Conservation (phyloP, 768 basidiomycete species). For the Phaffia australis region DNA sequence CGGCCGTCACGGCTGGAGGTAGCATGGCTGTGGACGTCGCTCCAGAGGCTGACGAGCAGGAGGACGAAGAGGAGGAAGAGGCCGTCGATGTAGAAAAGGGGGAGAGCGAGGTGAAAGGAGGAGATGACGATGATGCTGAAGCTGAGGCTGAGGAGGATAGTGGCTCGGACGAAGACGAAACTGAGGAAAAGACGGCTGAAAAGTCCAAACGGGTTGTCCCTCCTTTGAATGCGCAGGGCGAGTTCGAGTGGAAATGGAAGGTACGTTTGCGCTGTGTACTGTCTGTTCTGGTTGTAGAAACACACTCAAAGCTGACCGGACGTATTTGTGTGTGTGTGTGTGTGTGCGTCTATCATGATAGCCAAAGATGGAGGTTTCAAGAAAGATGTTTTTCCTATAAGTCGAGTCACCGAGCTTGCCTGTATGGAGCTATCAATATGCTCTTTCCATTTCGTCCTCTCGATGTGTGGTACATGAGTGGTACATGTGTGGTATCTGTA, state of each 20-base stretch:
- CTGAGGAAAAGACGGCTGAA: conserved; percentile 17
- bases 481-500: no score
- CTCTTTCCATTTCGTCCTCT: no score
- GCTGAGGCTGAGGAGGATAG: conserved; percentile 33
- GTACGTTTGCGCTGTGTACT: conserved; percentile 41
- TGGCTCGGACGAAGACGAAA: conserved; percentile 34
- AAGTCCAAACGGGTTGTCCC: conserved; percentile 24
- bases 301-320: conserved; percentile 4
- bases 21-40: conserved; percentile 43
- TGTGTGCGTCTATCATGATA: conserved; percentile 34
- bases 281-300: conserved; percentile 8
- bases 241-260: conserved; percentile 85
- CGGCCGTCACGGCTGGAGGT: conserved; percentile 49
- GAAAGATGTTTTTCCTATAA: conserved; percentile 80
- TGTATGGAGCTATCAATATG: no score
- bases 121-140: conserved; percentile 33
- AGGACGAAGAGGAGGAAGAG: conserved; percentile 43
- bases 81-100: conserved; percentile 26
- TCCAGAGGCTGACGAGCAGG: conserved; percentile 49
- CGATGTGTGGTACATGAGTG: no score
- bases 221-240: conserved; percentile 53
- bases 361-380: conserved; percentile 87
- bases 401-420: not conserved
- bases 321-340: not conserved
- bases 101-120: conserved; percentile 33